Evolutionary conservation across 2,329 filamentous ascomycete genomes (phyloP).

Genomic region (Zymoseptoria pseudotritici): DNA sequence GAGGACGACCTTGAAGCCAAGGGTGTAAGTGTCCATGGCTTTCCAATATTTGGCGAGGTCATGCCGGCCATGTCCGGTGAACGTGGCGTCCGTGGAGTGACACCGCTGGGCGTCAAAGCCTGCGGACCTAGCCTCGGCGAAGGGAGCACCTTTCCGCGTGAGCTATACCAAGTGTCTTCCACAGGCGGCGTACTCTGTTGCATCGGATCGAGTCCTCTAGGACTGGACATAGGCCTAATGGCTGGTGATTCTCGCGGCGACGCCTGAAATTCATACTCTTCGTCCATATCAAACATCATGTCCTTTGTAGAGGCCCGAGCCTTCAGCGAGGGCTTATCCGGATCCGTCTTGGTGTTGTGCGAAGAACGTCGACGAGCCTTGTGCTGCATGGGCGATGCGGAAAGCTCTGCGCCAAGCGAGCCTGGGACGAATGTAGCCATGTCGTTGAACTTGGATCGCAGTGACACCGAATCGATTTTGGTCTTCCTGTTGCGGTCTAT

Average conservation of each 20-base stretch:
- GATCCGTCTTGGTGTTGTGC: constrained; percentile 30
- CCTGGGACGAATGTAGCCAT: constrained; percentile 56
- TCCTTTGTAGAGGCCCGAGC: constrained; percentile 64
- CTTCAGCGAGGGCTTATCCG: constrained; percentile 59
- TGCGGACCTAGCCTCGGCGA: constrained; percentile 23
- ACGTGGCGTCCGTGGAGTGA: constrained; percentile 26
- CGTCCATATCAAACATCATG: constrained; percentile 92
- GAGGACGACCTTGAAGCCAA: constrained; percentile 54
- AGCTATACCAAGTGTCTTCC: constrained; percentile 34
- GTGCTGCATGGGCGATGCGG: constrained; percentile 40
- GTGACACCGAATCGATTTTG: constrained; percentile 69
- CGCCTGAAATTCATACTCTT: constrained; percentile 44
- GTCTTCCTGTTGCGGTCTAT: constrained; percentile 62
- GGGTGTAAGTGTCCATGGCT: constrained; percentile 48
- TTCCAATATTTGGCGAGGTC: constrained; percentile 22
- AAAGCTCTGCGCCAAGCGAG: constrained; percentile 56
- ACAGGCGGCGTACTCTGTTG: constrained; percentile 15
- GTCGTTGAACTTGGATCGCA: constrained; percentile 56
- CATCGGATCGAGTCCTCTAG: constrained; percentile 21
- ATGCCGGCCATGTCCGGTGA: constrained; percentile 22
- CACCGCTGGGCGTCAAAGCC: constrained; percentile 22
- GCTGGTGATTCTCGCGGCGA: constrained; percentile 22
- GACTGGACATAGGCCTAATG: constrained; percentile 21
- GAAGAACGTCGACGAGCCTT: constrained; percentile 36
- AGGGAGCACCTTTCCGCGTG: constrained; percentile 32